Evolutionary conservation across 371 early-diverging fungal genomes (phyloP).

Genomic region (Dinochytrium kinnereticum): DNA sequence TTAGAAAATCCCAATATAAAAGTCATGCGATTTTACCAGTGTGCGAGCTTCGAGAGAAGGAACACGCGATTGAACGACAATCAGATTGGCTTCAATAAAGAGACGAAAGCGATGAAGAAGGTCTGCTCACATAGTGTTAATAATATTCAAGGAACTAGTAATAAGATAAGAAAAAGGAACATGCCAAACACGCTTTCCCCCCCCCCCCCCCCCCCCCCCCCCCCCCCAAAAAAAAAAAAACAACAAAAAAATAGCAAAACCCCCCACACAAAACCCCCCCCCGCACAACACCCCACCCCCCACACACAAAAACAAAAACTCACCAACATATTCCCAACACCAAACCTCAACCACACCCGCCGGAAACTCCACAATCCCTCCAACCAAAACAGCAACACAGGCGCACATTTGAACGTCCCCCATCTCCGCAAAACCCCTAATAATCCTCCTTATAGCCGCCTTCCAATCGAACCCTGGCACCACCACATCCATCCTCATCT

Average conservation of each 20-base stretch:
- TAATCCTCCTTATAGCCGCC: conserved; percentile 20
- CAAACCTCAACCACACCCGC: conserved; percentile 66
- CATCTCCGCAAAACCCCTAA: conserved; percentile 52
- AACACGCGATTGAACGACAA: conserved; percentile 66
- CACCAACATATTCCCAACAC: conserved; percentile 77
- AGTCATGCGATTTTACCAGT: conserved; percentile 50
- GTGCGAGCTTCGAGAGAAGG: conserved; percentile 60
- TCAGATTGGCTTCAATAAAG: conserved; percentile 69
- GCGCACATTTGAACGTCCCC: conserved; percentile 89
- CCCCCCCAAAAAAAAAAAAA: too few relatives aligned
- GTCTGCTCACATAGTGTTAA: conserved; percentile 52
- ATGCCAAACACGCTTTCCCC: too few relatives aligned
- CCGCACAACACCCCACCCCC: neutral
- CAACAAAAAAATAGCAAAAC: too few relatives aligned
- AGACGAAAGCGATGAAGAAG: conserved; percentile 78
- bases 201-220: too few relatives aligned
- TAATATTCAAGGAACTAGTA: neutral
- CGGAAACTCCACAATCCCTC: conserved; percentile 33
- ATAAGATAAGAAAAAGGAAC: too few relatives aligned
- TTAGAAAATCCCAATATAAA: too few relatives aligned
- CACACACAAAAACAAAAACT: neutral
- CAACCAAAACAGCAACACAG: conserved; percentile 68
- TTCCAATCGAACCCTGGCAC: conserved; percentile 61
- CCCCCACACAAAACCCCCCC: too few relatives aligned
- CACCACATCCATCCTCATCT: conserved; percentile 15